Base-by-base conservation (phyloP, 164 flowering plant species). In the Tinospora cordifolia region DNA sequence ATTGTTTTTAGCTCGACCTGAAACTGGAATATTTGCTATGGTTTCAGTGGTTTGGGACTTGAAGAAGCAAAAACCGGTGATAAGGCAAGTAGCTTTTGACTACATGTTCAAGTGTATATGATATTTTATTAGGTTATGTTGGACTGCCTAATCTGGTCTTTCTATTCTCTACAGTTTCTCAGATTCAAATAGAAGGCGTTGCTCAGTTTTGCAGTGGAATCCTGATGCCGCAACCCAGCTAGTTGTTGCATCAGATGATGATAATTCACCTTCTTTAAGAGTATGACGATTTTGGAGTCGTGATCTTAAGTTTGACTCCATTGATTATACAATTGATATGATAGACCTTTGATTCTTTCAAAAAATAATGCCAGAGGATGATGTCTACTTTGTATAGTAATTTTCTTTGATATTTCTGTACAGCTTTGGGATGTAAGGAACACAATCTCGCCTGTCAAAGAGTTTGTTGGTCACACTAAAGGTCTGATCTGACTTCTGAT, bases 381-480 rank as follows among this genome's bases (percentile, higher is more conserved):
- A 17, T 11, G 17, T 54, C 19, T 9, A 14, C 12, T 2, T 68
- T 44, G 47, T 44, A 10, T 44, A 44, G 47, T 44, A 65, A 39
- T 17, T 41, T 54, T 12, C 8, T 17, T 13, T 70, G 17, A 39
- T 60, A 3, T 74, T 63, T 70, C 46, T 66, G 2, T 62, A 69
- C 97, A 95, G 99, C 89, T 92, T 46, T 95, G 98, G 99, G 99
- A 95, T 82, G 84, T 95, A 87, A 71, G 99, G 73, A 89, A 91
- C 77, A 76, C 78, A 62, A 84, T 92, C 79, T 74, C 92, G 63
- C 99, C 99, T 34, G 81, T 87, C 38, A 89, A 76, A 73, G 99
- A 92, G 82, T 90, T 92, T 74, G 87, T 81, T 25, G 99, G 99
- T 44, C 99, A 95, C 84, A 87, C 91, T 27, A 91, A 83, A 89